Evolutionary conservation across 768 basidiomycete species (phyloP), one percentile per base, ranked within the genome.

Genomic region (Xerocomus brunneocitrinus): DNA sequence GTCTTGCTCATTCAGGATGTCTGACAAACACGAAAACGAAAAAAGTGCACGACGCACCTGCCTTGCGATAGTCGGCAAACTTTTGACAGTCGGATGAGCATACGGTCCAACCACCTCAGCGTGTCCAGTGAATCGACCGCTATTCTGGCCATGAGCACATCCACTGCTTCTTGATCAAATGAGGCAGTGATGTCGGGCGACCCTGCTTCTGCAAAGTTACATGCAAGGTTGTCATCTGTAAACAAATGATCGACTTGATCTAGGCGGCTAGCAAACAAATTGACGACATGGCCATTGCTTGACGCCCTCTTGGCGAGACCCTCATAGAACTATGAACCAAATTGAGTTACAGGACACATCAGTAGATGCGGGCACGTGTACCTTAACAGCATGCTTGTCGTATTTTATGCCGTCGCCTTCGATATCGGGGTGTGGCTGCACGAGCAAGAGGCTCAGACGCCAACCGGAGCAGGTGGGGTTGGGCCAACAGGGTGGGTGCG

Each of bases 31-130:
- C 22, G 42, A 35, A 31, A 14, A 22, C 27, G 8, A 24, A 50
- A 48, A 30, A 25, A 19, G 28, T 16, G 8, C 4, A 9, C 3
- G 2, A 60, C 83, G 60, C 49, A 87, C 93, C 95, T 80, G 71
- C 97, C 75, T 98, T 98, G 63, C 95, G 77, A 67, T 98, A 99
- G 67, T 98, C 95, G 46, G 97, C 97, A 65, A 98, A 98, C 76
- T 98, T 99, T 76, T 98, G 97, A 74, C 97, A 98, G 74, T 10
- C 97, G 84, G 66, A 98, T 98, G 53, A 99, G 80, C 97, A 99
- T 99, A 53, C 97, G 80, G 74, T 99, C 97, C 55, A 99, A 74
- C 97, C 97, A 98, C 56, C 97, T 74, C 49, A 99, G 74, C 31
- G 98, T 95, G 67, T 99, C 97, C 0, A 95, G 94, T 4, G 87